Evolutionary conservation across 352 stramenopile genomes (phyloP).

Genomic region (Pythium volutum): DNA sequence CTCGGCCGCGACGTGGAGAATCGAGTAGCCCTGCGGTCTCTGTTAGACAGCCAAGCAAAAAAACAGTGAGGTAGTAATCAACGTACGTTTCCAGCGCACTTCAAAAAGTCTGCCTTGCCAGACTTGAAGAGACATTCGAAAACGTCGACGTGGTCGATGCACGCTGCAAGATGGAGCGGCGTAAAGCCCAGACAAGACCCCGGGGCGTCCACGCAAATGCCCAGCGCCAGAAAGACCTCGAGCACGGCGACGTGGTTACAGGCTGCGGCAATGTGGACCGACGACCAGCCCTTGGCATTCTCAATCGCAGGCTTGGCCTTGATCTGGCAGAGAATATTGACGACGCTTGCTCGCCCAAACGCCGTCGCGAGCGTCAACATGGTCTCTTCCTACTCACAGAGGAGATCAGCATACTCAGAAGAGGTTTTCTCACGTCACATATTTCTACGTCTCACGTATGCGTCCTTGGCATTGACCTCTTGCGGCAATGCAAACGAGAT

Average conservation of each 20-base stretch:
- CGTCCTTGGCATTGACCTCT: constrained; percentile 60
- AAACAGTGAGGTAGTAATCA: neutral
- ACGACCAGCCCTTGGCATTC: constrained; percentile 70
- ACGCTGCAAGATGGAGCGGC: constrained; percentile 52
- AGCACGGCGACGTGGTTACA: constrained; percentile 53
- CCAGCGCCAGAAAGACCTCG: constrained; percentile 39
- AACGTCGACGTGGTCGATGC: constrained; percentile 52
- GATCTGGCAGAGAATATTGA: constrained; percentile 62
- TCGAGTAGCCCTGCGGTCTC: constrained; percentile 38
- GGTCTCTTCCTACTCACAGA: constrained; percentile 49
- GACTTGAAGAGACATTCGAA: constrained; percentile 38
- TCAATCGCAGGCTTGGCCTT: constrained; percentile 55
- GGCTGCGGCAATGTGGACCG: constrained; percentile 52
- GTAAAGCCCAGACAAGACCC: constrained; percentile 57
- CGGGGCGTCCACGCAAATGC: constrained; percentile 39
- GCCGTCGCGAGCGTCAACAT: constrained; percentile 65
- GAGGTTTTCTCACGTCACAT: constrained; percentile 11
- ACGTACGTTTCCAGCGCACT: constrained; percentile 45
- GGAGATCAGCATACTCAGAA: neutral
- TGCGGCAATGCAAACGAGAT: constrained; percentile 58
- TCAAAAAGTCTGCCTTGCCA: constrained; percentile 44
- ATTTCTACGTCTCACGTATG: constrained; percentile 18
- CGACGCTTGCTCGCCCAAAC: constrained; percentile 42
- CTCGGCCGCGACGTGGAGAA: constrained; percentile 53
- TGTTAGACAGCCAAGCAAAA: neutral